Conservation (phyloP, 306 rosid species). For the Vigna nakashimae region DNA sequence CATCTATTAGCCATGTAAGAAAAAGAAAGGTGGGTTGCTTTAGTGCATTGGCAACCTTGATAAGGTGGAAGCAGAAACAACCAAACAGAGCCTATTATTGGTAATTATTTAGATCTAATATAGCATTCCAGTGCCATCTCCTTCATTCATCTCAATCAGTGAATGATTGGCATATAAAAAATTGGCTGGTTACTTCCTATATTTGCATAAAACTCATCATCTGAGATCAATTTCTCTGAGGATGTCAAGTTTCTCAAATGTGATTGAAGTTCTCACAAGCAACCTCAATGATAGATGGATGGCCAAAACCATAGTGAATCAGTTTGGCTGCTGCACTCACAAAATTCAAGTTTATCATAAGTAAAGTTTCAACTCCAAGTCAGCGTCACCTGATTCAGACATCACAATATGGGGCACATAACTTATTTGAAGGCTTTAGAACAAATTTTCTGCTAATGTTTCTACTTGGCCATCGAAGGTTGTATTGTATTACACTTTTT, state of each 20-base stretch:
- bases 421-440: background rate
- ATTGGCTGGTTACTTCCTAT: slow-evolving; percentile 44
- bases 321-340: slow-evolving; percentile 63
- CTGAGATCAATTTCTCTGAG: slow-evolving; percentile 31
- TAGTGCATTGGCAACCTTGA: slow-evolving; percentile 52
- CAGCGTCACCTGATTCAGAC: background rate
- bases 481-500: background rate
- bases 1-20: slow-evolving; percentile 48
- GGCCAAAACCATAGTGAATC: slow-evolving; percentile 40
- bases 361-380: slow-evolving; percentile 16
- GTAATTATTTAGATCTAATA: slow-evolving; percentile 41
- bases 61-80: slow-evolving; percentile 42
- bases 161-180: slow-evolving; percentile 37
- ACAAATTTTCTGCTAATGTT: background rate
- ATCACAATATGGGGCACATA: background rate
- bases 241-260: slow-evolving; percentile 37
- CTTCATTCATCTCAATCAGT: slow-evolving; percentile 44
- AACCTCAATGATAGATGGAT: slow-evolving; percentile 46
- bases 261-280: slow-evolving; percentile 45
- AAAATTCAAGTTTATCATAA: slow-evolving; percentile 32
- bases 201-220: slow-evolving; percentile 27
- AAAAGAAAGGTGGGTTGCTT: slow-evolving; percentile 40
- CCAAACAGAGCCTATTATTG: slow-evolving; percentile 37
- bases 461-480: too few species aligned
- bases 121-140: slow-evolving; percentile 43